Percentiles rank a stretch among this genome's conserved stretches.
phyloP scores from a whole-genome alignment of 495 filamentous ascomycete genomes.

The Xylaria telfairii region DNA sequence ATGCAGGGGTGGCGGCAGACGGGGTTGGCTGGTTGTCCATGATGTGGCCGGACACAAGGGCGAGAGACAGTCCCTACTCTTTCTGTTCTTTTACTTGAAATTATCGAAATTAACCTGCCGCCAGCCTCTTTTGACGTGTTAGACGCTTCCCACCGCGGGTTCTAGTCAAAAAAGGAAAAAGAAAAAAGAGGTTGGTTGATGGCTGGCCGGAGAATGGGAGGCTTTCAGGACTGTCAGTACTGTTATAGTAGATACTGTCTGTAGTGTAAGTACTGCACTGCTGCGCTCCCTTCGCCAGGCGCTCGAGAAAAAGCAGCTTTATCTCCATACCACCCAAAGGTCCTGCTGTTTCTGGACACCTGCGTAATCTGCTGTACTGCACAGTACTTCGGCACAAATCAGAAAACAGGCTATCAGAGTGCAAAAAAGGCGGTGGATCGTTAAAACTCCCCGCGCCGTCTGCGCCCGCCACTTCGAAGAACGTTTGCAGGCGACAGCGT shows the following conservation, averaged over 20 bases:
- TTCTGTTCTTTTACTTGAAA: background rate
- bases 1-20: background rate
- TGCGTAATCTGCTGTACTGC: background rate
- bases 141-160: background rate
- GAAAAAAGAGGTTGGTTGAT: background rate
- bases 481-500: background rate
- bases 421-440: background rate
- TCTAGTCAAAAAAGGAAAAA: background rate
- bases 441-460: background rate
- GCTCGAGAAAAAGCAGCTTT: background rate
- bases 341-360: background rate
- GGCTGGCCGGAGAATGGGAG: constrained; percentile 3
- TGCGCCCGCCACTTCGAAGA: background rate
- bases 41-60: constrained; percentile 7
- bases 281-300: background rate
- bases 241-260: no score
- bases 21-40: background rate
- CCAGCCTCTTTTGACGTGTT: constrained; percentile 1
- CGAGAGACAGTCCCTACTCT: background rate
- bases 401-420: background rate
- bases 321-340: background rate
- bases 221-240: no score
- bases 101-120: background rate
- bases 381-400: constrained; percentile 6
- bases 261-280: no score